A percentile compares a stretch with the other conserved stretches of the same genome.
These are phyloP conservation scores for Krasilnikovozyma curviuscula DNA, from an alignment of 768 basidiomycete genomes.

Conservation along the genomic window DNA sequence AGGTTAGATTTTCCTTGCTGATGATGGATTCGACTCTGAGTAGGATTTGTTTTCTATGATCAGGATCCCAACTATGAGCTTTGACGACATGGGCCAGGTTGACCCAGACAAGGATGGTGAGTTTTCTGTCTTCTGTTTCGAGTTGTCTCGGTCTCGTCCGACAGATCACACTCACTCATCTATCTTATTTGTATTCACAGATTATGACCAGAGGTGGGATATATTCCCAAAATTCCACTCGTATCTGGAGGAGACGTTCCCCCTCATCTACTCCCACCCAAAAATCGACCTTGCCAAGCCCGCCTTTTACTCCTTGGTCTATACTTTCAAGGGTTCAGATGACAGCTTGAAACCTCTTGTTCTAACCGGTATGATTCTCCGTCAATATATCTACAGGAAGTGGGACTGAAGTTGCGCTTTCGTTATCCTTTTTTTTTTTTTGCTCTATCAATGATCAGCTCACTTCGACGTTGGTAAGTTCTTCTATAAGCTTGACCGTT, in stretches of 20 bases:
- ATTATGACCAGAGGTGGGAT: conserved; percentile 2
- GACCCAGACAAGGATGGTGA: too few species aligned
- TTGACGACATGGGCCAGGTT: too few species aligned
- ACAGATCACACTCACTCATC: too few species aligned
- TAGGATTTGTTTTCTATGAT: too few species aligned
- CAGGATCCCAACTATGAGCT: conserved; percentile 8
- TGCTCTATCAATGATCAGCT: not conserved
- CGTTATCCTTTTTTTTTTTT: not conserved
- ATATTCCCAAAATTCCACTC: conserved; percentile 2
- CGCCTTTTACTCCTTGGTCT: conserved; percentile 1
- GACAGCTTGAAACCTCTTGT: conserved; percentile 8
- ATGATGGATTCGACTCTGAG: too few species aligned
- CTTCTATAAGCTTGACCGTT: not conserved
- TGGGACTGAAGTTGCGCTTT: not conserved
- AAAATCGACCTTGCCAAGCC: conserved; percentile 3
- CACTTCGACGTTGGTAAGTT: too few species aligned
- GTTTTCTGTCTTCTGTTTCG: not conserved
- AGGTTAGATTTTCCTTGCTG: too few species aligned
- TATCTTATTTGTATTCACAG: not conserved
- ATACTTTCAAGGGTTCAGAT: conserved; percentile 2
- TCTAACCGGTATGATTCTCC: not conserved
- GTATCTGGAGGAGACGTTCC: conserved; percentile 6
- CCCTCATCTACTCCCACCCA: conserved; percentile 1
- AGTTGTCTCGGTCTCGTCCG: not conserved
- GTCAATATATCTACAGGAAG: not conserved